Percentiles rank a stretch among this genome's conserved stretches.
Evolutionary conservation across 2,329 filamentous ascomycete species (phyloP).

Genomic region (Colletotrichum theobromicola): DNA sequence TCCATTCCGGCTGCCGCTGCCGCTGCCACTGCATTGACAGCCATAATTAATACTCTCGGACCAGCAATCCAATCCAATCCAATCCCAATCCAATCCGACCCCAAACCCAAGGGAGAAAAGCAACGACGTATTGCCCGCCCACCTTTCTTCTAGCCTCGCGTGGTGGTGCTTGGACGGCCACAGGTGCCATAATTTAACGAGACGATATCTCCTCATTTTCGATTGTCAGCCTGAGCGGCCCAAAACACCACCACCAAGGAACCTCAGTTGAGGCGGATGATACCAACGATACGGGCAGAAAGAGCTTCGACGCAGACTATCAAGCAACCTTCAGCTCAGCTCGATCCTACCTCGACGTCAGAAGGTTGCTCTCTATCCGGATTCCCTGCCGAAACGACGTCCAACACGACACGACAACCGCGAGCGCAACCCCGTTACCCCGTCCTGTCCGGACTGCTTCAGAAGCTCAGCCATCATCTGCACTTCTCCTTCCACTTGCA

Average conservation of each 20-base stretch:
- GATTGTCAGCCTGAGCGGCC: background rate
- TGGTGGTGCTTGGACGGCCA: constrained; percentile 16
- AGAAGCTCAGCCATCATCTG: background rate
- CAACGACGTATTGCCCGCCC: constrained; percentile 1
- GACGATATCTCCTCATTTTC: background rate
- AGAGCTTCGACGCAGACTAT: background rate
- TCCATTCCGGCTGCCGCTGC: background rate
- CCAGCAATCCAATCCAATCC: background rate
- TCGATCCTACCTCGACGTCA: background rate
- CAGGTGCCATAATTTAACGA: constrained; percentile 4
- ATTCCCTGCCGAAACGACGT: background rate
- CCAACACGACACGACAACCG: background rate
- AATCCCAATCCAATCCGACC: background rate
- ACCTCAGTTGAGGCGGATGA: constrained; percentile 4
- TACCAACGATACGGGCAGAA: background rate
- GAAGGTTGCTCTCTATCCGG: background rate
- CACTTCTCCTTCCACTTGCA: constrained; percentile 1
- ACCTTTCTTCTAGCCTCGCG: background rate
- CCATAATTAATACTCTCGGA: background rate
- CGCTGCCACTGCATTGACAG: background rate
- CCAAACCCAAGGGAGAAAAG: constrained; percentile 9
- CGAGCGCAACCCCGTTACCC: background rate
- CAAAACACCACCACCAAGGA: background rate
- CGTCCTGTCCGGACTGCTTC: background rate
- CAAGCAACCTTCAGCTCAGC: background rate